Base-by-base conservation (phyloP, 139 green algal genomes). In the Parachlorella kessleri region DNA sequence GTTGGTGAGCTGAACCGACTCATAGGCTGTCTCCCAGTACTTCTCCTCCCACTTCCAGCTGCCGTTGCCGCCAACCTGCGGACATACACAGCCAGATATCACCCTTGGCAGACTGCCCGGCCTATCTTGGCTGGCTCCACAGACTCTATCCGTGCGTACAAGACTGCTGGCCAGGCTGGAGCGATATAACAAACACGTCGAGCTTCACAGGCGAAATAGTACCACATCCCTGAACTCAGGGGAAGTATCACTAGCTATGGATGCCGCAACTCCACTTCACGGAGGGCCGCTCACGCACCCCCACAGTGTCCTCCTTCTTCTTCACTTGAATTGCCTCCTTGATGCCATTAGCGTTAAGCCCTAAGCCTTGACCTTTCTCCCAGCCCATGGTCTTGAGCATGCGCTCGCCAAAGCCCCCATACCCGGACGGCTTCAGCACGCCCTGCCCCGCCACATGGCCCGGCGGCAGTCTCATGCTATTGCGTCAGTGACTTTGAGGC, bases 391-490 rank as follows among this genome's bases (percentile, higher is more conserved):
- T 79, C 65, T 93, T 86, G 59, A 98, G 84, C 83, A 98, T 84
- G 24, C 82, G 79, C 82, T 97, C 93, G 0, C 94, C 94, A 66
- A 94, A 90, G 32, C 94, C 94, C 28, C 94, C 94, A 77, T 88
- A 94, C 5, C 73, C 91, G 0, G 88, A 92, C 0, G 88, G 77
- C 74, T 94, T 96, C n/a, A 83, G 48, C 30, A 93, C 81, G 40
- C 90, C 91, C 18, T 88, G 38, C 3, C 94, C 94, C 24, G 86
- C 76, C 4, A 97, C 92, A 73, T 97, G 91, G 23, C 89, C 88
- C 4, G 87, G 66, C 5, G 94, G 94, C 6, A 98, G 77, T 72
- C 97, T 98, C 94, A 98, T 98, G 3, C n/a, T n/a, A n/a, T n/a
- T n/a, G n/a, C n/a, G n/a, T n/a, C n/a, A n/a, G n/a, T n/a, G n/a